Base-by-base conservation (phyloP, 2,329 filamentous ascomycete species). In the Venturia asperata region DNA sequence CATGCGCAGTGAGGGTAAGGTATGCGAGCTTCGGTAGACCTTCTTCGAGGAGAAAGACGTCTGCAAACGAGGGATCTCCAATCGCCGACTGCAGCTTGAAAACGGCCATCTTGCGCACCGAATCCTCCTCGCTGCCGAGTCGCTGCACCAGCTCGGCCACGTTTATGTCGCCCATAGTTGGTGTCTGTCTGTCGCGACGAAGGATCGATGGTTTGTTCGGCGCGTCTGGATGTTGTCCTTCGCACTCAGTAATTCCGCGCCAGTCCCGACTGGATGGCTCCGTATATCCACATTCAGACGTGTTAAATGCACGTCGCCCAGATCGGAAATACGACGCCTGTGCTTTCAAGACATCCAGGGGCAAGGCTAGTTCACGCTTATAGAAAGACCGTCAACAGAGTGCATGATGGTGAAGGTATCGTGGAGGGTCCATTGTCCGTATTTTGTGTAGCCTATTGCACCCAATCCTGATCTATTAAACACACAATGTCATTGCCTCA, bases 21-120 rank as follows among this genome's bases (percentile, higher is more conserved):
- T 90, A 87, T 64, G 91, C 86, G 71, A 99, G 80, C 70, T 93
- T 87, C 69, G 87, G 83, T 69, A 97, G 82, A 4, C 94, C 94
- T 66, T 92, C 92, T 62, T 92, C 90, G 63, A 89, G 87, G 68
- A 97, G 96, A 79, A 99, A 99, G 71, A 95, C 87, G 76, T 97
- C 94, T 72, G 94, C 94, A 76, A 97, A 97, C 62, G 92, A 89
- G 34, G 93, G 93, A 77, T 99, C 94, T 74, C 92, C 93, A 77
- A 99, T 96, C 68, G 91, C 92, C 68, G 85, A 88, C 78, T 99
- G 94, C 69, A 99, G 86, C 80, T 97, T 97, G 84, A 99, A 99
- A 67, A 95, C 94, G 67, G 94, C 94, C 91, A 97, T 97, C 78
- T 99, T 99, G 73, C 92, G 91, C 70, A 91, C 88, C 65, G 91